Base-by-base conservation (phyloP, 2,329 filamentous ascomycete genomes). In the Sarocladiaceae sp. region DNA sequence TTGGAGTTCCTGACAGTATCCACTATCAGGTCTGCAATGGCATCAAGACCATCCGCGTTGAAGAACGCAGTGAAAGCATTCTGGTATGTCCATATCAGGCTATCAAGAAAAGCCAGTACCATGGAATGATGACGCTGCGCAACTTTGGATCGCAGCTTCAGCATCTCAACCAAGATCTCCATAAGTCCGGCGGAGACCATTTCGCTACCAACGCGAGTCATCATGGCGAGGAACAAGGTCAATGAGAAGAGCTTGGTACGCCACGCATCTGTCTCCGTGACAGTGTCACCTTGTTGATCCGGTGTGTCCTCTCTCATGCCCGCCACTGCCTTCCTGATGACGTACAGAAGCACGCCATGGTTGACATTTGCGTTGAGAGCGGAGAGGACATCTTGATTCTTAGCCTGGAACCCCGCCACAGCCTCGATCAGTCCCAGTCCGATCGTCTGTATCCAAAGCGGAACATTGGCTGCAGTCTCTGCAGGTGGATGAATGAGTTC, bases 331-430 rank as follows among this genome's bases (percentile, higher is more conserved):
- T 95, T 96, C 45, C 91, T 80, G 41, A 95, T 84, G 52, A 96
- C 78, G 57, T 96, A 97, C 53, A 97, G 84, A 34, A 99, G 74
- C 23, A 97, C 85, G 12, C 93, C 94, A 55, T 98, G 94, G 55
- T 95, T 97, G 29, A 97, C 91, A 54, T 91, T 95, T 44, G 94
- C 88, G 56, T 89, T 95, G 33, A 99, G 70, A n/a, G 93, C 89
- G 33, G 88, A 82, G 50, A 89, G 82, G 19, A 98, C 84, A 60
- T 98, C 93, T 26, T 80, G 70, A 23, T 83, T 78, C 57, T 88
- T 90, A 46, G 75, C 69, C 55, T 85, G 83, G 59, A 88, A 88
- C 58, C 81, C 85, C 6, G 87, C 81, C 46, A 98, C 73, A n/a
- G 88, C 86, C 59, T 96, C 89, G 42, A 99, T 72, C 1, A 91